Percentiles rank a stretch among this genome's conserved stretches.
Conservation (phyloP, 2,329 filamentous ascomycete species). For the Pseudogymnoascus sp. region DNA sequence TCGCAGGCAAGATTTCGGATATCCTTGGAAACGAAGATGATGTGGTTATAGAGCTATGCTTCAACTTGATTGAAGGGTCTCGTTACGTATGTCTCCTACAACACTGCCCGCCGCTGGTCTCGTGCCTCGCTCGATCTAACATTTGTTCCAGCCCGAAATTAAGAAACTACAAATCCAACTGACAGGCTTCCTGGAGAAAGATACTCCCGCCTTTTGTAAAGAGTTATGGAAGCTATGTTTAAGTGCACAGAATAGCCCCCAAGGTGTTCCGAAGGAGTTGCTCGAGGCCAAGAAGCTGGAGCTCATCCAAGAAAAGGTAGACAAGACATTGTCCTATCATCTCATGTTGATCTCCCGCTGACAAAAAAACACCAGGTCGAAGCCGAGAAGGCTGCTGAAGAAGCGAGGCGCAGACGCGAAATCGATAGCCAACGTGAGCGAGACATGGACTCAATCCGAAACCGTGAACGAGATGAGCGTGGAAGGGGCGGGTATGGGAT, state of each 20-base stretch:
- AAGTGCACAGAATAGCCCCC: conserved; percentile 78
- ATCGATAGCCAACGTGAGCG: conserved; percentile 64
- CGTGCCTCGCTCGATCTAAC: conserved; percentile 20
- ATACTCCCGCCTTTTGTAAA: conserved; percentile 82
- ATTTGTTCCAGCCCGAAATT: conserved; percentile 68
- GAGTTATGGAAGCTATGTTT: conserved; percentile 87
- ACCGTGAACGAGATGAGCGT: conserved; percentile 52
- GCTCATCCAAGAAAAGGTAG: conserved; percentile 87
- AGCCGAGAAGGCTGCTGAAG: conserved; percentile 72
- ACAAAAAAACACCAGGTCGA: conserved; percentile 51
- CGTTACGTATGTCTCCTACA: conserved; percentile 56
- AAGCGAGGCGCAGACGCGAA: conserved; percentile 62
- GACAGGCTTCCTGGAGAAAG: conserved; percentile 89
- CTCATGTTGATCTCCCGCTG: background rate
- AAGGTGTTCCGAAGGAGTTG: conserved; percentile 89
- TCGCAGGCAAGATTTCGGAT: conserved; percentile 75
- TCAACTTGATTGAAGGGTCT: conserved; percentile 61
- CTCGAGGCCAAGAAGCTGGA: conserved; percentile 95
- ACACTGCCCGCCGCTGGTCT: background rate
- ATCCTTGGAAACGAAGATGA: conserved; percentile 93
- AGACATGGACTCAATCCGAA: conserved; percentile 59
- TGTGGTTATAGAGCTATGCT: conserved; percentile 82
- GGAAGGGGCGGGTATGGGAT: conserved; percentile 42
- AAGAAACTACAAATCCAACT: conserved; percentile 92
- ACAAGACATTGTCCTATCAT: conserved; percentile 9